Evolutionary conservation across 169 alveolate genomes (phyloP).

Genomic region (Plasmodium reichenowi): DNA sequence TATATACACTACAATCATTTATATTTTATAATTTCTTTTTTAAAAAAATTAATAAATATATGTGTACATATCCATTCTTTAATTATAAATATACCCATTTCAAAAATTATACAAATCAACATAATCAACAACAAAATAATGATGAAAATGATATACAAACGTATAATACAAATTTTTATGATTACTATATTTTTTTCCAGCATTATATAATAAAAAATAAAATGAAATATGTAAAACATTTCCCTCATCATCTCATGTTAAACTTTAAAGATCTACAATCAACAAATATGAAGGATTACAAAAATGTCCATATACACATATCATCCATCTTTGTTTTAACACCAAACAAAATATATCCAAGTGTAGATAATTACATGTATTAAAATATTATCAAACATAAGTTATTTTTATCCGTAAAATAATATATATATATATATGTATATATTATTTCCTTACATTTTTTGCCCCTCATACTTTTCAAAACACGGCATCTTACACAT

Average conservation of each 20-base stretch:
- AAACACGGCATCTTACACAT: too few relatives aligned
- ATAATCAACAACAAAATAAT: neutral
- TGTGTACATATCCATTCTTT: slow-evolving; percentile 73
- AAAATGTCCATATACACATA: slow-evolving; percentile 20
- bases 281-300: neutral
- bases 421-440: too few relatives aligned
- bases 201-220: slow-evolving; percentile 57
- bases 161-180: neutral
- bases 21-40: slow-evolving; percentile 56
- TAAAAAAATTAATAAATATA: slow-evolving; percentile 70
- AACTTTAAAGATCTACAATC: slow-evolving; percentile 27
- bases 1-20: slow-evolving; percentile 66
- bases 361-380: too few relatives aligned
- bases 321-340: slow-evolving; percentile 60
- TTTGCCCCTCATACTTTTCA: too few relatives aligned
- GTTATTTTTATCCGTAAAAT: too few relatives aligned
- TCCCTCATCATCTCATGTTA: slow-evolving; percentile 40
- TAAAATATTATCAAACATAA: too few relatives aligned
- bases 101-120: slow-evolving; percentile 6
- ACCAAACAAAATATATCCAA: slow-evolving; percentile 18
- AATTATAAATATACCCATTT: slow-evolving; percentile 56
- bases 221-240: slow-evolving; percentile 34
- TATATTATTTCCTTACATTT: too few relatives aligned
- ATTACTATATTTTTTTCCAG: slow-evolving; percentile 60
- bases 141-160: neutral